Evolutionary conservation across 495 filamentous ascomycete genomes (phyloP).

Genomic region (Penicillium bialowiezense): DNA sequence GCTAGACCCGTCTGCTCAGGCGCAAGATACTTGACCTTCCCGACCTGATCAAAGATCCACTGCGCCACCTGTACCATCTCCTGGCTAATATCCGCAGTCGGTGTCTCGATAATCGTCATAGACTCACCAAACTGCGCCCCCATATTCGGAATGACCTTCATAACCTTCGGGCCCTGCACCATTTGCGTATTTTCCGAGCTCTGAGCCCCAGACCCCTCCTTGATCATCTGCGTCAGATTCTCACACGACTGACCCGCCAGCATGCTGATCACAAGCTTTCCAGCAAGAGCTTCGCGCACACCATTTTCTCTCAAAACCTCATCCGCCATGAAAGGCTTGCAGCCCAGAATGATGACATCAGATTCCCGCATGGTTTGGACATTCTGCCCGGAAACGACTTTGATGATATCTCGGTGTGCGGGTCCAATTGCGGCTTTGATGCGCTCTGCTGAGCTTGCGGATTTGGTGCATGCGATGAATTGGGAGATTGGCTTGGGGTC

Average conservation of each 20-base stretch:
- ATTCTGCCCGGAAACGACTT: conserved; percentile 19
- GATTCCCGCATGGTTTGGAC: conserved; percentile 26
- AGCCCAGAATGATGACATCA: conserved; percentile 34
- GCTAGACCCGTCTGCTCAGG: conserved; percentile 27
- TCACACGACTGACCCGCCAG: conserved; percentile 72
- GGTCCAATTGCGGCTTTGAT: conserved; percentile 8
- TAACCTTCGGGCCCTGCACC: conserved; percentile 15
- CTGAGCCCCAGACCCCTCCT: conserved; percentile 23
- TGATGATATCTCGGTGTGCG: conserved; percentile 11
- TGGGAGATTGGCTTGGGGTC: conserved; percentile 11
- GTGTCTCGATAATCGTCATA: conserved; percentile 32
- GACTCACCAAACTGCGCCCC: conserved; percentile 33
- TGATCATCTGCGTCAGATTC: conserved; percentile 61
- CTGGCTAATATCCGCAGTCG: conserved; percentile 4
- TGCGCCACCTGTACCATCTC: conserved; percentile 18
- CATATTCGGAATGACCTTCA: conserved; percentile 36
- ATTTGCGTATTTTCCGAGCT: neutral
- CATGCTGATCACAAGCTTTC: conserved; percentile 82
- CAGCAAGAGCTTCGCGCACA: conserved; percentile 43
- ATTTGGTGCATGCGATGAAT: conserved; percentile 33
- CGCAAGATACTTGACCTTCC: conserved; percentile 29
- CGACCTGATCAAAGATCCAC: conserved; percentile 30
- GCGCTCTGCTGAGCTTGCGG: conserved; percentile 20
- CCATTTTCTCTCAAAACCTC: conserved; percentile 27
- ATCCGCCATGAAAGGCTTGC: conserved; percentile 35